Percentiles rank a stretch among this genome's conserved stretches.
Evolutionary conservation across 179 eudicot species (phyloP).

Genomic region (Spergularia azorica): DNA sequence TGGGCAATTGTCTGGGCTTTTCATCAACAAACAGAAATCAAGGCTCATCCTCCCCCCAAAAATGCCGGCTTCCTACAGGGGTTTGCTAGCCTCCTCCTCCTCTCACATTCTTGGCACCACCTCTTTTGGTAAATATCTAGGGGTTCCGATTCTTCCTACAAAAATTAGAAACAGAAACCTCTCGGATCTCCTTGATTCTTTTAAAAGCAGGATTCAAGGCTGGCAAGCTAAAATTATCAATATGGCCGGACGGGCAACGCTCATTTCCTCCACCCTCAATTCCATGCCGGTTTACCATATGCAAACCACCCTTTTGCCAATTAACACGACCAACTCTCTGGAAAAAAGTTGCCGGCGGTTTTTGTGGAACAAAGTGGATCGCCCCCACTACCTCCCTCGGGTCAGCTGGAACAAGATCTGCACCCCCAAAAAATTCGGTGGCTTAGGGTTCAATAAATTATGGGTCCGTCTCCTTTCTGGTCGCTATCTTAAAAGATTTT

Average conservation of each 20-base stretch:
- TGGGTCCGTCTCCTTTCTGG: background rate
- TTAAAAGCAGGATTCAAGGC: background rate
- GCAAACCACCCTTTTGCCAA: background rate
- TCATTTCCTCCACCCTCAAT: background rate
- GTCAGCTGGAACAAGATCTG: background rate
- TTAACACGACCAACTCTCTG: rapidly evolving
- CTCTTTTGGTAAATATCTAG: background rate
- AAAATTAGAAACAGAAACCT: too few species aligned
- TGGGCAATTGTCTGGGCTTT: background rate
- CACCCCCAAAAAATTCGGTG: background rate
- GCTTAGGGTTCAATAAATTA: background rate
- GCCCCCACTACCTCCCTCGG: background rate
- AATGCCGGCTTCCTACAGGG: background rate
- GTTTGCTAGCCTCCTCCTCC: too few species aligned
- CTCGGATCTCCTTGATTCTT: rapidly evolving
- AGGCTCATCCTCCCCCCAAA: background rate
- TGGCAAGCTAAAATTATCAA: background rate
- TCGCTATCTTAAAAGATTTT: background rate
- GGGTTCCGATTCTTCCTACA: background rate
- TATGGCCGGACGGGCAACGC: background rate
- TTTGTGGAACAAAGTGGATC: background rate
- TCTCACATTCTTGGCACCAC: background rate
- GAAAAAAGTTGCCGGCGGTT: background rate
- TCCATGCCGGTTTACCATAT: background rate
- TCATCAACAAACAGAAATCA: background rate